phyloP scores from a whole-genome alignment of 352 stramenopile genomes.

The Peronospora belbahrii region DNA sequence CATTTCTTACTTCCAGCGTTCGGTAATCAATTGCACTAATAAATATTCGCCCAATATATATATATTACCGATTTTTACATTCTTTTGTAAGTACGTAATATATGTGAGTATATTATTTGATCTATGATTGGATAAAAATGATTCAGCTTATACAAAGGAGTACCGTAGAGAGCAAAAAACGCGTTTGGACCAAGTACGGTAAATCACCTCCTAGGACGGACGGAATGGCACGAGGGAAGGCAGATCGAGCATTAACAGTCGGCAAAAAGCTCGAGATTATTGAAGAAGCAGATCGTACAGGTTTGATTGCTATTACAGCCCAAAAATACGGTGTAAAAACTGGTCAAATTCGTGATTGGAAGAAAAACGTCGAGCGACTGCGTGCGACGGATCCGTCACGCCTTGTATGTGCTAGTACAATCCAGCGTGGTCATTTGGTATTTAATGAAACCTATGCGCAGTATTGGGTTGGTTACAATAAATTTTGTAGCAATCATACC shows the following conservation, averaged over 20 bases:
- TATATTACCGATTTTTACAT: neutral
- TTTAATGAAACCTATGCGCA: slow-evolving; percentile 86
- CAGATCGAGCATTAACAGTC: slow-evolving; percentile 68
- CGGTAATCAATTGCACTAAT: no score
- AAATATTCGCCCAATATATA: no score
- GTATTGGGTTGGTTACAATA: slow-evolving; percentile 88
- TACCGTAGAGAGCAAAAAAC: slow-evolving; percentile 29
- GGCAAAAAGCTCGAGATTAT: slow-evolving; percentile 88
- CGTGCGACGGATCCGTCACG: slow-evolving; percentile 68
- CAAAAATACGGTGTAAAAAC: slow-evolving; percentile 85
- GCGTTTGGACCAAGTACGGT: slow-evolving; percentile 12
- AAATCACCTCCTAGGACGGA: slow-evolving; percentile 3
- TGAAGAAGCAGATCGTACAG: slow-evolving; percentile 75
- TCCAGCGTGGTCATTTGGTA: slow-evolving; percentile 75
- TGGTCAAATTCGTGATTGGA: slow-evolving; percentile 83
- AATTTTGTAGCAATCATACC: slow-evolving; percentile 70
- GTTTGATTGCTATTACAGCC: slow-evolving; percentile 62
- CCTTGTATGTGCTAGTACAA: slow-evolving; percentile 73
- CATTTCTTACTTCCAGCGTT: slow-evolving; percentile 7
- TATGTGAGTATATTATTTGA: slow-evolving; percentile 1
- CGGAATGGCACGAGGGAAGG: slow-evolving; percentile 72
- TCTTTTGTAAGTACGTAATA: neutral
- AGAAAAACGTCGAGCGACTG: slow-evolving; percentile 79
- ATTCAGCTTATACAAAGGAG: no score
- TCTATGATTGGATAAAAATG: slow-evolving; percentile 14